phyloP scores from a whole-genome alignment of 768 basidiomycete genomes.

The Termitomyces sp. region DNA sequence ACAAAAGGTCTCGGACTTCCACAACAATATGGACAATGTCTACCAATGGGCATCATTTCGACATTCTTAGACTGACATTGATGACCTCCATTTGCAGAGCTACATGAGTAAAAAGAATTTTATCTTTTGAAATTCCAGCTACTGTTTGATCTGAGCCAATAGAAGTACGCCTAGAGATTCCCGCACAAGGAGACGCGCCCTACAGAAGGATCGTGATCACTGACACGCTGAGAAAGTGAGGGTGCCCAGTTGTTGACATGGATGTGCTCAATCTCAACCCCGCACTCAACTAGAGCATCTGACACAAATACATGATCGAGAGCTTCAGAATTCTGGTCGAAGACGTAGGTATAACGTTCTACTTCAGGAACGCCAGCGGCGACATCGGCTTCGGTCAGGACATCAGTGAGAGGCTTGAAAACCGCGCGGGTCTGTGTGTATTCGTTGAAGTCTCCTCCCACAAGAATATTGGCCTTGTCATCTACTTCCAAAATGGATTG shows the following conservation, averaged over 20 bases:
- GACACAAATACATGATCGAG: constrained; percentile 57
- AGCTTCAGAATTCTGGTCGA: constrained; percentile 52
- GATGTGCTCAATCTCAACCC: constrained; percentile 46
- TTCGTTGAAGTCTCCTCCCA: constrained; percentile 62
- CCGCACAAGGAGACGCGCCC: constrained; percentile 43
- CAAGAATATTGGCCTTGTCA: constrained; percentile 40
- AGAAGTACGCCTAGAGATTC: neutral
- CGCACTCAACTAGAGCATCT: constrained; percentile 32
- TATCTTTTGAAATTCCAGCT: neutral
- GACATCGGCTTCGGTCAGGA: constrained; percentile 46
- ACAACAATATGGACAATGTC: too few relatives aligned
- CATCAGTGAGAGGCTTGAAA: constrained; percentile 33
- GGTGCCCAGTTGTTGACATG: constrained; percentile 57
- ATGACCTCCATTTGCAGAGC: neutral
- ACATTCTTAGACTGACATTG: too few relatives aligned
- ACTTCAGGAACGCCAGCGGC: constrained; percentile 37
- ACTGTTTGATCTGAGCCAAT: neutral
- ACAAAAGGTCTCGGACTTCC: too few relatives aligned
- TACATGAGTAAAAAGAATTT: neutral
- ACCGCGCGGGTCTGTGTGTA: constrained; percentile 47
- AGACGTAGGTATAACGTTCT: constrained; percentile 59
- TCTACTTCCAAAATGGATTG: constrained; percentile 35
- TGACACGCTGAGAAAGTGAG: constrained; percentile 33
- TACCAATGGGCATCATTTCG: too few relatives aligned
- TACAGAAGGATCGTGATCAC: constrained; percentile 60